These are phyloP conservation scores for Aspergillus puulaauensis DNA, from an alignment of 2,329 filamentous ascomycete species.

Conservation along the genomic window DNA sequence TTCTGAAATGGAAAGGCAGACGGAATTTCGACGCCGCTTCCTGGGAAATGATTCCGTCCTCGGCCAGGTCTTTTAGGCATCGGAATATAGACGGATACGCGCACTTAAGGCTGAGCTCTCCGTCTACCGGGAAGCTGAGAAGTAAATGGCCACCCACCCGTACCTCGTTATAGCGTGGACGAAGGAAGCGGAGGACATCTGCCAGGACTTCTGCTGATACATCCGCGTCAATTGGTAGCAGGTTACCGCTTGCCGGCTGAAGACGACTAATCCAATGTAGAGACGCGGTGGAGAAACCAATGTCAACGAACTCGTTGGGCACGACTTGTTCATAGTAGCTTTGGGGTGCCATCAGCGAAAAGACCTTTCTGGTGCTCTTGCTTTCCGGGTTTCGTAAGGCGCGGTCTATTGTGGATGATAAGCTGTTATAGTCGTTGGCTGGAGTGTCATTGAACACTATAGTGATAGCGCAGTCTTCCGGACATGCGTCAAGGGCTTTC, in stretches of 20 bases:
- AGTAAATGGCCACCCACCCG: slow-evolving; percentile 1
- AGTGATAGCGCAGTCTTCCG: neutral
- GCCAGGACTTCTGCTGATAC: slow-evolving; percentile 1
- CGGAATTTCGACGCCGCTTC: slow-evolving; percentile 1
- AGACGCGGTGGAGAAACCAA: slow-evolving; percentile 3
- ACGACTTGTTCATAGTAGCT: slow-evolving; percentile 8
- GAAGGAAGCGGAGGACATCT: neutral
- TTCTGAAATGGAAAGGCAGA: slow-evolving; percentile 4
- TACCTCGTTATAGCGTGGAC: neutral
- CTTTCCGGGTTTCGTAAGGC: neutral
- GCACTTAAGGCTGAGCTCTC: slow-evolving; percentile 1
- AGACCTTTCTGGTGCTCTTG: neutral
- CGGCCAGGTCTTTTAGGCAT: neutral
- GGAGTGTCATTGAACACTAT: slow-evolving; percentile 7
- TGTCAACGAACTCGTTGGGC: neutral
- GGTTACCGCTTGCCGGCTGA: neutral
- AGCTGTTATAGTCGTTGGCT: slow-evolving; percentile 4
- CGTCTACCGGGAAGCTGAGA: slow-evolving; percentile 6
- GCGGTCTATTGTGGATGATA: slow-evolving; percentile 3
- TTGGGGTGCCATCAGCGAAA: slow-evolving; percentile 3
- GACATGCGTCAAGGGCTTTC: neutral
- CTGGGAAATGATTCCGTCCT: neutral
- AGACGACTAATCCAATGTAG: slow-evolving; percentile 8
- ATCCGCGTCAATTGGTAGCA: slow-evolving; percentile 1
- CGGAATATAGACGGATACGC: slow-evolving; percentile 4